These are phyloP conservation scores for Royoungia palumana DNA, from an alignment of 768 basidiomycete species.

Conservation along the genomic window DNA sequence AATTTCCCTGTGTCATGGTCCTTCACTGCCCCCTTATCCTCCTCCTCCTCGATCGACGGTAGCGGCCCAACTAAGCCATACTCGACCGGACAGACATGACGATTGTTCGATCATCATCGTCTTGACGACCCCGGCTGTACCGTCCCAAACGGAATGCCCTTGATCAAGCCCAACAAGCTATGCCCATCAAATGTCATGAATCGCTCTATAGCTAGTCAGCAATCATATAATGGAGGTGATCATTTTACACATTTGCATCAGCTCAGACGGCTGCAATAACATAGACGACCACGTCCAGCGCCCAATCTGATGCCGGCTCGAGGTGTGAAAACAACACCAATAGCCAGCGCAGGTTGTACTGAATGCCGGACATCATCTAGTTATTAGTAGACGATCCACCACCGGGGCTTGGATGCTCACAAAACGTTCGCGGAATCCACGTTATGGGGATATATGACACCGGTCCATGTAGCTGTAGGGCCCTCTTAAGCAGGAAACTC, in stretches of 20 bases:
- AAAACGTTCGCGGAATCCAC: no score
- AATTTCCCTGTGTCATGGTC: slow-evolving; percentile 23
- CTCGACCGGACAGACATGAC: slow-evolving; percentile 72
- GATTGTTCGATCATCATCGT: slow-evolving; percentile 61
- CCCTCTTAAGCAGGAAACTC: no score
- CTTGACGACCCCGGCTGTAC: slow-evolving; percentile 56
- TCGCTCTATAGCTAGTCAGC: slow-evolving; percentile 43
- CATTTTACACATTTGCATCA: slow-evolving; percentile 53
- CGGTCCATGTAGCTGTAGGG: no score
- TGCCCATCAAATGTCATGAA: slow-evolving; percentile 59
- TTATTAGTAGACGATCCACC: background rate
- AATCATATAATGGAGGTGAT: background rate
- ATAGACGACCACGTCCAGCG: slow-evolving; percentile 64
- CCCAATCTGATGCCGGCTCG: slow-evolving; percentile 65
- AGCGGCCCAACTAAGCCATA: slow-evolving; percentile 17
- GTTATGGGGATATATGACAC: no score
- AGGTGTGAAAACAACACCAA: slow-evolving; percentile 54
- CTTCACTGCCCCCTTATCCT: slow-evolving; percentile 1
- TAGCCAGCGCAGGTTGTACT: slow-evolving; percentile 58
- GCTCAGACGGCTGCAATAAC: slow-evolving; percentile 79
- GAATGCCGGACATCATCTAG: slow-evolving; percentile 43
- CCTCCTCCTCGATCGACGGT: background rate
- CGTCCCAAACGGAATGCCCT: slow-evolving; percentile 55
- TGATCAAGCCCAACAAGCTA: slow-evolving; percentile 27
- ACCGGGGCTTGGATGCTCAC: slow-evolving; percentile 36